Conservation (phyloP, 345 rosid species). For the Pelargonium nanum region DNA sequence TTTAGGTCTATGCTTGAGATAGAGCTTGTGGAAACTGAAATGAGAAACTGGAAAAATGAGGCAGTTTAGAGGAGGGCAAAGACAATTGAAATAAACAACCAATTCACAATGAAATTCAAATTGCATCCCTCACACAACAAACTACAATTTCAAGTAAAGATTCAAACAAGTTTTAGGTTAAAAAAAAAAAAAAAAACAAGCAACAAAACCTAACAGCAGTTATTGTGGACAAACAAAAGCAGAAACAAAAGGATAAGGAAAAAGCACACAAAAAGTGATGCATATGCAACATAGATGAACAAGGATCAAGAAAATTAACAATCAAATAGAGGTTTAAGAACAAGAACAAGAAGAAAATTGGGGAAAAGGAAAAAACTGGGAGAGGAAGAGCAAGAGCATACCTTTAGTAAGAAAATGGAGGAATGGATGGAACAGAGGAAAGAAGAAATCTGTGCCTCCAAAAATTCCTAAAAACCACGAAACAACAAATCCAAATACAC, state of each 20-base stretch:
- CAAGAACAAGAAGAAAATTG: not conserved
- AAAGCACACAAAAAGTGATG: not conserved
- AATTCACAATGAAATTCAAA: no score
- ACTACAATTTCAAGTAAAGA: not conserved
- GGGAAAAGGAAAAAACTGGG: no score
- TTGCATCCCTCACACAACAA: not conserved
- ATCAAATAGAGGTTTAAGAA: not conserved
- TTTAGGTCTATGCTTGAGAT: not conserved
- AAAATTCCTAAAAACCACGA: no score
- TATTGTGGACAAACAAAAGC: no score
- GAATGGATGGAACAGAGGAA: no score
- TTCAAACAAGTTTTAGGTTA: not conserved
- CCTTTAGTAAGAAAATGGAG: not conserved
- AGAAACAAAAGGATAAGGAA: no score
- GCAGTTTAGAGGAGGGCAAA: not conserved
- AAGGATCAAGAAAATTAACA: not conserved
- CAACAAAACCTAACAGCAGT: no score
- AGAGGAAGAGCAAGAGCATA: not conserved
- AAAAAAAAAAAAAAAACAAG: no score
- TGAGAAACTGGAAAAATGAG: not conserved
- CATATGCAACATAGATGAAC: not conserved
- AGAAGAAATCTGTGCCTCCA: not conserved
- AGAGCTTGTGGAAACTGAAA: not conserved
- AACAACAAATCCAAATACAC: not conserved
- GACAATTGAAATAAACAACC: no score